Evolutionary conservation across 2,329 filamentous ascomycete genomes (phyloP).

Genomic region (Alternaria brassicae): DNA sequence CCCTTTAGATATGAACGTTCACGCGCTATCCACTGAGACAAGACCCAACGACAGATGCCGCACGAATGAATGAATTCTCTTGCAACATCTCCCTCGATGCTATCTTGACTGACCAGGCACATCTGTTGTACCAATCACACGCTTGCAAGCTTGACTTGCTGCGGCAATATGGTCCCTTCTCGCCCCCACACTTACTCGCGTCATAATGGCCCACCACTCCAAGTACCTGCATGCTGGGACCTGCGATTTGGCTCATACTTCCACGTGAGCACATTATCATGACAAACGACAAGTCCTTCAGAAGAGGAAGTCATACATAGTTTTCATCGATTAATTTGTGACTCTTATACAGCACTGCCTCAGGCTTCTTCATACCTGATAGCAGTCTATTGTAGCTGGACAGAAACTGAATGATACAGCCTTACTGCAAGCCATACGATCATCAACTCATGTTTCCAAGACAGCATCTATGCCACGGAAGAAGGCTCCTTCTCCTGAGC

Average conservation of each 20-base stretch:
- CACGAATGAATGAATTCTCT: too few relatives aligned
- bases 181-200: too few relatives aligned
- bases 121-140: background rate
- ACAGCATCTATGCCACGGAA: background rate
- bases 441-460: background rate
- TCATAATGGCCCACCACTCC: background rate
- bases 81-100: background rate
- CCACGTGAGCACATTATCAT: too few relatives aligned
- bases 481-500: constrained; percentile 48
- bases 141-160: too few relatives aligned
- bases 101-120: background rate
- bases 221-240: too few relatives aligned
- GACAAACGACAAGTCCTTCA: background rate
- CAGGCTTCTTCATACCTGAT: too few relatives aligned
- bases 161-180: too few relatives aligned
- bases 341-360: background rate
- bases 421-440: background rate
- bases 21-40: background rate
- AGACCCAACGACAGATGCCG: background rate
- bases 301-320: background rate
- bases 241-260: too few relatives aligned
- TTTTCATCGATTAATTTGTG: background rate
- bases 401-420: background rate
- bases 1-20: background rate
- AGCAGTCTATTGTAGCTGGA: too few relatives aligned